These are phyloP conservation scores for Botrytis pseudocinerea DNA, from an alignment of 2,329 filamentous ascomycete species.

Conservation along the genomic window DNA sequence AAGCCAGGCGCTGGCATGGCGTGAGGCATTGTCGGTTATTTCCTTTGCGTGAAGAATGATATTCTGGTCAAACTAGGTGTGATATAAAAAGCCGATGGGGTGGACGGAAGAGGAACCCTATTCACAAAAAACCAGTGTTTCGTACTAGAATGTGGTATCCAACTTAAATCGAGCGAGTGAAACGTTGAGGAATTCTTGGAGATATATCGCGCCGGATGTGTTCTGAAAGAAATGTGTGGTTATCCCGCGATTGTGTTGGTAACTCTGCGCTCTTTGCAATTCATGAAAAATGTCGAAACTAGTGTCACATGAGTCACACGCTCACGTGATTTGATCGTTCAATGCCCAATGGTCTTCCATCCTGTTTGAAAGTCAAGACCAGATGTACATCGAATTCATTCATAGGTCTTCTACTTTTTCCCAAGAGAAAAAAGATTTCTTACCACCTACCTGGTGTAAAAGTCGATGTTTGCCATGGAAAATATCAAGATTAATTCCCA, in stretches of 20 bases:
- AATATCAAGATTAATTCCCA: neutral
- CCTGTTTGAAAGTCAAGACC: neutral
- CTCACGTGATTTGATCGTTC: neutral
- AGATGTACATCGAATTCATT: too few species aligned
- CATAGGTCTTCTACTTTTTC: neutral
- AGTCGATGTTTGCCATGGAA: neutral
- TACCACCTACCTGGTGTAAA: too few species aligned
- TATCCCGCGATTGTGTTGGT: neutral
- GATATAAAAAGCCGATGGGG: neutral
- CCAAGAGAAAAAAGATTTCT: too few species aligned
- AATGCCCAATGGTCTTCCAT: neutral
- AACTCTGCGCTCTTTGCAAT: neutral
- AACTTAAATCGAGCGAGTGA: neutral
- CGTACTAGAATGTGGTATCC: neutral
- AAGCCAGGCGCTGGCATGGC: constrained; percentile 75
- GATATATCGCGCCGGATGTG: neutral
- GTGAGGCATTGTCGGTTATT: constrained; percentile 63
- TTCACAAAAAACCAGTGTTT: neutral
- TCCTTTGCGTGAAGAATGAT: neutral
- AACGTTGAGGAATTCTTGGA: neutral
- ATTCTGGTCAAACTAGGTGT: neutral
- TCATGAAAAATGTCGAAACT: constrained; percentile 10
- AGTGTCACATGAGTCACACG: constrained; percentile 16
- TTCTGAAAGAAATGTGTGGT: neutral
- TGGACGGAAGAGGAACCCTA: neutral